Evolutionary conservation across 2,329 filamentous ascomycete species (phyloP).

Genomic region (Chlorencoelia australis): DNA sequence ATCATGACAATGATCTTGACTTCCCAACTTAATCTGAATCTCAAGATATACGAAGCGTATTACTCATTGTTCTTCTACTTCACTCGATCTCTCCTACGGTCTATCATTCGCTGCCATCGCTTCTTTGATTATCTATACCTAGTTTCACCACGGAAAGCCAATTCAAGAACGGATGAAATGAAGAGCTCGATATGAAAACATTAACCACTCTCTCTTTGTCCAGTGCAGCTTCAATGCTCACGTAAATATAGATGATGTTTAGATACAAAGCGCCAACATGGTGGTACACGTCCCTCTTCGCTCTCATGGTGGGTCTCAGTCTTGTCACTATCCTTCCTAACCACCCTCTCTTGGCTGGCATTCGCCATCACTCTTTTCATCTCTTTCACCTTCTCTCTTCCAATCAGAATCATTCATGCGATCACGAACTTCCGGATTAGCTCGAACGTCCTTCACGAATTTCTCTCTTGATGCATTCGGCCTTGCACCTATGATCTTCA

Average conservation of each 20-base stretch:
- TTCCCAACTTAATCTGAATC: conserved; percentile 50
- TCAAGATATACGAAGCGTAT: conserved; percentile 54
- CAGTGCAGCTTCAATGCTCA: too few relatives aligned
- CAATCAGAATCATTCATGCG: conserved; percentile 60
- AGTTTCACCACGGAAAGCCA: conserved; percentile 54
- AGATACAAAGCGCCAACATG: conserved; percentile 1
- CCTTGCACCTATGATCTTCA: conserved; percentile 73
- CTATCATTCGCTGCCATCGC: conserved; percentile 63
- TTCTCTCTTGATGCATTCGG: conserved; percentile 63
- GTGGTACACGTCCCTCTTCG: conserved; percentile 5
- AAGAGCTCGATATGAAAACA: too few relatives aligned
- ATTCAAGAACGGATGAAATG: too few relatives aligned
- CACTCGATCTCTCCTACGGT: conserved; percentile 60
- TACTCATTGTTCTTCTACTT: conserved; percentile 66
- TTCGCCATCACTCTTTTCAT: conserved; percentile 57
- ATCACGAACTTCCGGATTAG: conserved; percentile 61
- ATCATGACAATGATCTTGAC: conserved; percentile 55
- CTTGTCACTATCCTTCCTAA: conserved; percentile 46
- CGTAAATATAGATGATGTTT: conserved; percentile 1
- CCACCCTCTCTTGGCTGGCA: conserved; percentile 50
- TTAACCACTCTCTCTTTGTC: too few relatives aligned
- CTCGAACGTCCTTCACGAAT: conserved; percentile 63
- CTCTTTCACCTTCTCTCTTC: conserved; percentile 52
- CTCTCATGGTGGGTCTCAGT: conserved; percentile 6
- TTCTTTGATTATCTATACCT: conserved; percentile 56